These are phyloP conservation scores for Plenodomus tracheiphilus DNA, from an alignment of 2,329 filamentous ascomycete genomes.

Conservation along the genomic window DNA sequence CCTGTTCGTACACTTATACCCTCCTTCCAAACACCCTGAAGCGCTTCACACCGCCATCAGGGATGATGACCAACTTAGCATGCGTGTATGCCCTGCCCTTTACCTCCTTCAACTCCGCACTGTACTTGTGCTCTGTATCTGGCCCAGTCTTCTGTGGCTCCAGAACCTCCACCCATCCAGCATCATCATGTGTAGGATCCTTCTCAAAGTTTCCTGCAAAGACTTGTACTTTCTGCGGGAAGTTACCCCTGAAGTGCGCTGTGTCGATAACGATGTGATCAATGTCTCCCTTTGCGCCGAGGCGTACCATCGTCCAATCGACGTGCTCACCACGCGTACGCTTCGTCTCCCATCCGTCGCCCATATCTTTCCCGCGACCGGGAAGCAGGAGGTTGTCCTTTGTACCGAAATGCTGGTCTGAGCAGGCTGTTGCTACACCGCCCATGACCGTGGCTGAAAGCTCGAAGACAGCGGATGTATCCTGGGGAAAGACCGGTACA, in stretches of 20 bases:
- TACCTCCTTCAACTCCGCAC: conserved; percentile 48
- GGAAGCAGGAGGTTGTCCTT: conserved; percentile 81
- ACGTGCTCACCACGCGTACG: conserved; percentile 73
- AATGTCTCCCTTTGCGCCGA: conserved; percentile 68
- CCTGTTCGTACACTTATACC: conserved; percentile 7
- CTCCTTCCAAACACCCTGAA: conserved; percentile 72
- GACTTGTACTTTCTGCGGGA: conserved; percentile 74
- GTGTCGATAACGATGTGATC: conserved; percentile 76
- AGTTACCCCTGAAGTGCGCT: conserved; percentile 82
- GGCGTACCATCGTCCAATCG: conserved; percentile 78
- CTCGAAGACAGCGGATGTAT: conserved; percentile 69
- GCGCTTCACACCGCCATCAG: conserved; percentile 90
- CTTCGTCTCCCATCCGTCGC: conserved; percentile 85
- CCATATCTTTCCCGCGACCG: conserved; percentile 80
- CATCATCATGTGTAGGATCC: conserved; percentile 60
- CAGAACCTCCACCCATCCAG: conserved; percentile 69
- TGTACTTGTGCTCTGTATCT: conserved; percentile 72
- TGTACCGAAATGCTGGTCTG: conserved; percentile 82
- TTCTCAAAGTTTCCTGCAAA: conserved; percentile 61
- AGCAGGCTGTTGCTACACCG: conserved; percentile 73
- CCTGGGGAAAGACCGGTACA: conserved; percentile 73
- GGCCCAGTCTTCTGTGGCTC: conserved; percentile 69
- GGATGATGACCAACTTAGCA: conserved; percentile 89
- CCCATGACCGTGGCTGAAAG: conserved; percentile 79
- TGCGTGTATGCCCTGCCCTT: conserved; percentile 70